Base-by-base conservation (phyloP, 306 rosid genomes). In the Fragaria nilgerrensis region DNA sequence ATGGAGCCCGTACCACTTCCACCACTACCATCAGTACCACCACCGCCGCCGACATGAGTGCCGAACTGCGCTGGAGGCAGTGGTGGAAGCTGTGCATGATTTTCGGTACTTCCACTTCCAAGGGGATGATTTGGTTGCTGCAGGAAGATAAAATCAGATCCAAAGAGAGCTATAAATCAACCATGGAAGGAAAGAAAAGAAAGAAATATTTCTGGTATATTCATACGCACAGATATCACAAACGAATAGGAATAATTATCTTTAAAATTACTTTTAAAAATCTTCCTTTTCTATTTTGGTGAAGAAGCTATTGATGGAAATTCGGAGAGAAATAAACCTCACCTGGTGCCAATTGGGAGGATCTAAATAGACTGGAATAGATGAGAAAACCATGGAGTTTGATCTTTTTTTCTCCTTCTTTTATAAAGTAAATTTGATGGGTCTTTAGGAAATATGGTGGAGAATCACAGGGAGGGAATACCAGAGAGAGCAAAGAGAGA, bases 311-410 rank as follows among this genome's bases (percentile, higher is more conserved):
- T 53, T 79, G 72, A 83, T 80, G 88, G 70, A 87, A 86, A 80
- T 69, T 72, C 16, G 82, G 61, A 73, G 74, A 16, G 19, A 53
- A 80, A 80, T 86, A 88, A 86, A 82, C 47, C 84, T 86, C 89
- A 95, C 99, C 97, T 90, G 99, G 23, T 92, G 94, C 98, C 97
- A 96, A 86, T 89, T 92, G 82, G 91, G 92, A 88, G 98, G 90
- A 91, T 96, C 99, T 92, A 92, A 89, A 92, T 88, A 96, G 89
- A 88, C 86, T 86, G 97, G 99, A 92, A 85, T 85, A 85, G 97
- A 92, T 75, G 99, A 88, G 90, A 89, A 92, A 91, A 91, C 96
- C 99, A 96, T 95, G 92, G 91, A 87, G 55, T 80, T 49, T 16
- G n/a, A 73, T 67, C 47, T 69, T 63, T 50, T 8, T 68, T 76